Evolutionary conservation across 2,329 filamentous ascomycete species (phyloP).

Genomic region (Botrytis galanthina): DNA sequence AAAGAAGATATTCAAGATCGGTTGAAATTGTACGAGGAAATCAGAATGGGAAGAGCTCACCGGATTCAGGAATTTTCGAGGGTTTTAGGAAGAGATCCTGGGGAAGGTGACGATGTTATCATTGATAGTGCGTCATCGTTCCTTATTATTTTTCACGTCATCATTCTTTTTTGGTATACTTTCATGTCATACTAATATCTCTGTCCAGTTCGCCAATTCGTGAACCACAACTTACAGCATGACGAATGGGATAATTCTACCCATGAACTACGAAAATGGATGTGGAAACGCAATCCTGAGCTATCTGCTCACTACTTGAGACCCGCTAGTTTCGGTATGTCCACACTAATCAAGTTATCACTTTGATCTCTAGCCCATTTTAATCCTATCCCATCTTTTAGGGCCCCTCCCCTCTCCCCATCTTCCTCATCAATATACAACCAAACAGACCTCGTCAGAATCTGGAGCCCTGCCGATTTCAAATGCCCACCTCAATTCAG

Average conservation of each 20-base stretch:
- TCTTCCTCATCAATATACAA: neutral
- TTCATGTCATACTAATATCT: conserved; percentile 7
- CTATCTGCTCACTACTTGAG: conserved; percentile 48
- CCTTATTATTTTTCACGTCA: neutral
- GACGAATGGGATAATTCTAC: conserved; percentile 53
- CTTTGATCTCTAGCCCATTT: conserved; percentile 20
- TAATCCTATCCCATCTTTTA: neutral
- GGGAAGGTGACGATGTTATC: conserved; percentile 43
- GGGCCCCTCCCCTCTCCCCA: too few relatives aligned
- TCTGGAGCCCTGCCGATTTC: conserved; percentile 27
- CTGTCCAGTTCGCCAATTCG: conserved; percentile 39
- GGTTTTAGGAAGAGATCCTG: conserved; percentile 48
- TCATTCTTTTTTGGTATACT: neutral
- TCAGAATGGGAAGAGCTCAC: conserved; percentile 56
- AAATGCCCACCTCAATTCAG: conserved; percentile 27
- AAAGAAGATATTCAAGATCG: conserved; percentile 51
- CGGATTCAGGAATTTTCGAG: conserved; percentile 58
- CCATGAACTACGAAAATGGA: conserved; percentile 47
- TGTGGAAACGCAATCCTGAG: conserved; percentile 40
- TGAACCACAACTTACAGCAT: conserved; percentile 48
- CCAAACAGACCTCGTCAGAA: neutral
- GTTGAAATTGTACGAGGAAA: conserved; percentile 57
- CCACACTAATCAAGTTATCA: conserved; percentile 25
- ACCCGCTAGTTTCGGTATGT: neutral
- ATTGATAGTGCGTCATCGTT: conserved; percentile 44